Evolutionary conservation across 768 basidiomycete species (phyloP), one percentile per base, ranked within the genome.

Genomic region (Boletus subparvulus): DNA sequence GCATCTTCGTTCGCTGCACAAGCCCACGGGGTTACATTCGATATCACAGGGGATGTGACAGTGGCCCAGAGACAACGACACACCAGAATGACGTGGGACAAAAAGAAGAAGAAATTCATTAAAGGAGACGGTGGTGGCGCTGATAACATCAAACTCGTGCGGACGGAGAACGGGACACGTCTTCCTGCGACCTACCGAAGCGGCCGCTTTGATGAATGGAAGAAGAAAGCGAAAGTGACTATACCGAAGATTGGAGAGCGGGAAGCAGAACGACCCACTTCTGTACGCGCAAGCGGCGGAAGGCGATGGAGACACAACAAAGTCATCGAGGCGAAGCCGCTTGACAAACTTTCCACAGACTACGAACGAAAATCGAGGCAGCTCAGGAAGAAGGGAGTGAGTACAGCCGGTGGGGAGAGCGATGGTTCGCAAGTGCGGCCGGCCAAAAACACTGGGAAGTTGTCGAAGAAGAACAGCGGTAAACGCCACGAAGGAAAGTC

Each of bases 171-270:
- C 64, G 97, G 97, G 4, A 85, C 88, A 16, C 85, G 88, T 47
- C 79, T 99, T 19, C 96, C 97, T 4, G 94, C 94, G 4, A 87
- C 87, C 11, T 99, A 94, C 74, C 87, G 90, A 50, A 93, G 90
- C 63, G 97, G 97, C 12, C 85, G 92, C 16, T 99, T 92, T 71
- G 92, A 96, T 54, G 94, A 96, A 69, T 99, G 97, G 97, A 90
- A 88, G 71, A 78, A 82, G 58, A 92, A 90, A 73, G 85, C 79
- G 49, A 85, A 83, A 39, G 74, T 84, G n/a, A 80, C 74, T 57
- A 70, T 98, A 36, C 94, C 94, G 0, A 82, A 82, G 56, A 78
- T 89, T n/a, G 95, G 95, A 19, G 94, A 97, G 68, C 78, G 75
- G 4, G 94, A 96, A 71, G 76, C 78, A 46, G 78, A 78, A 32